These are phyloP conservation scores for Mycotypha africana DNA, from an alignment of 371 early-diverging fungal species.

Conservation along the genomic window DNA sequence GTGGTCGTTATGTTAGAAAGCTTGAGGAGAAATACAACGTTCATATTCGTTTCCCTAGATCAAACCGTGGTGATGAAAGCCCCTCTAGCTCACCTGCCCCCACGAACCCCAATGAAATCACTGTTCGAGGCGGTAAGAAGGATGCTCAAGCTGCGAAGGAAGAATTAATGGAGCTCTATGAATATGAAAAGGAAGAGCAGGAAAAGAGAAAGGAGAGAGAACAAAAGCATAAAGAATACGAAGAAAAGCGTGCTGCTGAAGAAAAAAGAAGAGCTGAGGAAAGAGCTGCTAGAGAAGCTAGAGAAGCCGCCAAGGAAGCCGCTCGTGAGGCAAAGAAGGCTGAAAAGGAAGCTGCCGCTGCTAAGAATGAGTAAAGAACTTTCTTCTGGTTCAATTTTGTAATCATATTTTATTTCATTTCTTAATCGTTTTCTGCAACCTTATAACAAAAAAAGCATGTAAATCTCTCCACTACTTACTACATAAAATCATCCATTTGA, in stretches of 20 bases:
- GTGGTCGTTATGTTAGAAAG: conserved; percentile 73
- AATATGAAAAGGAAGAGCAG: conserved; percentile 67
- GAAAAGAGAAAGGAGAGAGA: conserved; percentile 40
- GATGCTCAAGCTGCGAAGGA: conserved; percentile 69
- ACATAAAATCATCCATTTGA: too few species aligned
- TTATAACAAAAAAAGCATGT: too few species aligned
- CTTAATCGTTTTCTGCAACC: too few species aligned
- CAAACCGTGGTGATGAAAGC: conserved; percentile 44
- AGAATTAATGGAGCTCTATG: conserved; percentile 73
- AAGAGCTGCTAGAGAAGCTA: conserved; percentile 41
- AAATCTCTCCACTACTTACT: too few species aligned
- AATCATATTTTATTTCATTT: too few species aligned
- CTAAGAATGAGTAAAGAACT: conserved; percentile 10
- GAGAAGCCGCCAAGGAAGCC: conserved; percentile 18
- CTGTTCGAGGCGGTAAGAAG: conserved; percentile 70
- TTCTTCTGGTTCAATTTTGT: too few species aligned
- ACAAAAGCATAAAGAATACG: conserved; percentile 29
- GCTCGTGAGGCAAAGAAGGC: conserved; percentile 14
- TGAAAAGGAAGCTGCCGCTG: conserved; percentile 12
- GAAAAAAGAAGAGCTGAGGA: conserved; percentile 57
- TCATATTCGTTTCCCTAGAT: conserved; percentile 67
- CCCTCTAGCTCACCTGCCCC: conserved; percentile 15
- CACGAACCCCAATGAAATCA: conserved; percentile 56
- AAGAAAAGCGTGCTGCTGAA: conserved; percentile 30
- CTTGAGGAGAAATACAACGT: conserved; percentile 81